Percentiles rank a stretch among this genome's conserved stretches.
These are phyloP conservation scores for Myxozyma lipomycoides DNA, from an alignment of 805 yeast genomes.

Conservation along the genomic window DNA sequence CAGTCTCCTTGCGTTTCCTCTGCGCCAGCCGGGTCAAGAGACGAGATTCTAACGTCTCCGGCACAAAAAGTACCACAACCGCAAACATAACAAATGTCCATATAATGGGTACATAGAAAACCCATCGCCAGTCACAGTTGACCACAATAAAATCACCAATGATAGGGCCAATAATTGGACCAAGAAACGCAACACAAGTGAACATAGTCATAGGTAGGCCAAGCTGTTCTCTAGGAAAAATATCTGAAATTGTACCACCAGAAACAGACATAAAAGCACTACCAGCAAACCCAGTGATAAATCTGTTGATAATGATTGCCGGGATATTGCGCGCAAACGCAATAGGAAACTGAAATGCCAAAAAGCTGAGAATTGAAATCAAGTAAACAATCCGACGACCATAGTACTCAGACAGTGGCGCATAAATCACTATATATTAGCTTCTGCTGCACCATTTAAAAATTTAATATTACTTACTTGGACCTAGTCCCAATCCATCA, in stretches of 20 bases:
- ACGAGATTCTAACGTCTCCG: slow-evolving; percentile 87
- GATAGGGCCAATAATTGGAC: slow-evolving; percentile 67
- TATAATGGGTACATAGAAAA: slow-evolving; percentile 51
- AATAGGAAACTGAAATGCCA: slow-evolving; percentile 49
- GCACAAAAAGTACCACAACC: slow-evolving; percentile 44
- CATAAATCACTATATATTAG: slow-evolving; percentile 51
- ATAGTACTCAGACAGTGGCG: slow-evolving; percentile 67
- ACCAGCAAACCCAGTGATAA: slow-evolving; percentile 70
- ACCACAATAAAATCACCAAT: slow-evolving; percentile 54
- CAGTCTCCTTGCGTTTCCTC: slow-evolving; percentile 47
- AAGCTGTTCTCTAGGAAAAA: slow-evolving; percentile 54
- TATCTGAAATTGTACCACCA: slow-evolving; percentile 77
- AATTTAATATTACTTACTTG: slow-evolving; percentile 33
- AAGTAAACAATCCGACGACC: slow-evolving; percentile 66
- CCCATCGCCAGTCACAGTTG: slow-evolving; percentile 59
- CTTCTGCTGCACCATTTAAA: too few relatives aligned
- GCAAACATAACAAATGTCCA: slow-evolving; percentile 16
- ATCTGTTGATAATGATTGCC: slow-evolving; percentile 59
- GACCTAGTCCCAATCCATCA: slow-evolving; percentile 61
- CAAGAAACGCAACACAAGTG: slow-evolving; percentile 42
- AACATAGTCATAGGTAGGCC: slow-evolving; percentile 31
- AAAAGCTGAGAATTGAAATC: slow-evolving; percentile 46
- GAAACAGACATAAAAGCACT: slow-evolving; percentile 82
- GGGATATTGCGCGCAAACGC: slow-evolving; percentile 40
- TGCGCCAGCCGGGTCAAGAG: slow-evolving; percentile 63